Evolutionary conservation across 1,139 yeast species (phyloP).

Genomic region (Nakaseomyces glabratus): DNA sequence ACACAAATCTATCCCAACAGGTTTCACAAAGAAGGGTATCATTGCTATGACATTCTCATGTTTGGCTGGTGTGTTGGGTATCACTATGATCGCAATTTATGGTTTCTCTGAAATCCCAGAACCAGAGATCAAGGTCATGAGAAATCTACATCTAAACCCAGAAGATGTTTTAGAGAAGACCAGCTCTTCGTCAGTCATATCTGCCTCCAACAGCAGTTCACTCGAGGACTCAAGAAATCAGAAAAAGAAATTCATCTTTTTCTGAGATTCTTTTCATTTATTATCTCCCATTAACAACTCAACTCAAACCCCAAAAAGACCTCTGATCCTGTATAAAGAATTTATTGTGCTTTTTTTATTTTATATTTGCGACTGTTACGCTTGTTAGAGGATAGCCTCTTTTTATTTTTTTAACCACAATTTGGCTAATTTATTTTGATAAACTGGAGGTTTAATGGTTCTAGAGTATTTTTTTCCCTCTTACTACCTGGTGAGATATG

Average conservation of each 20-base stretch:
- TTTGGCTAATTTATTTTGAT: no score
- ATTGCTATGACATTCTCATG: slow-evolving; percentile 79
- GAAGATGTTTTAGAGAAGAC: slow-evolving; percentile 7
- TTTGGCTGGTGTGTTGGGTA: slow-evolving; percentile 70
- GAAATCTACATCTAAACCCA: slow-evolving; percentile 33
- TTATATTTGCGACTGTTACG: no score
- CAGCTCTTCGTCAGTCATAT: background rate
- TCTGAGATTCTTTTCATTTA: no score
- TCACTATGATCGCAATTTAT: slow-evolving; percentile 65
- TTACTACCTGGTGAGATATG: no score
- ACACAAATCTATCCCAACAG: slow-evolving; percentile 55
- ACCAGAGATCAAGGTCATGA: slow-evolving; percentile 45
- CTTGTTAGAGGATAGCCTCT: no score
- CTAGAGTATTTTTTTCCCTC: no score
- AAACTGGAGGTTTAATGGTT: no score
- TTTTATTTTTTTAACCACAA: no score
- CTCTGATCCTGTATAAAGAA: no score
- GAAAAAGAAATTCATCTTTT: background rate
- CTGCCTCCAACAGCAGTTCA: background rate
- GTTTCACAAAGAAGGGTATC: slow-evolving; percentile 85
- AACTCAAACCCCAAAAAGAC: no score
- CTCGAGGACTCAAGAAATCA: background rate
- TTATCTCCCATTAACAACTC: no score
- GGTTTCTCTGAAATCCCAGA: slow-evolving; percentile 70
- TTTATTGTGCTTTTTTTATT: no score